phyloP scores from a whole-genome alignment of 73 alveolate genomes.

The Symbiodinium natans region DNA sequence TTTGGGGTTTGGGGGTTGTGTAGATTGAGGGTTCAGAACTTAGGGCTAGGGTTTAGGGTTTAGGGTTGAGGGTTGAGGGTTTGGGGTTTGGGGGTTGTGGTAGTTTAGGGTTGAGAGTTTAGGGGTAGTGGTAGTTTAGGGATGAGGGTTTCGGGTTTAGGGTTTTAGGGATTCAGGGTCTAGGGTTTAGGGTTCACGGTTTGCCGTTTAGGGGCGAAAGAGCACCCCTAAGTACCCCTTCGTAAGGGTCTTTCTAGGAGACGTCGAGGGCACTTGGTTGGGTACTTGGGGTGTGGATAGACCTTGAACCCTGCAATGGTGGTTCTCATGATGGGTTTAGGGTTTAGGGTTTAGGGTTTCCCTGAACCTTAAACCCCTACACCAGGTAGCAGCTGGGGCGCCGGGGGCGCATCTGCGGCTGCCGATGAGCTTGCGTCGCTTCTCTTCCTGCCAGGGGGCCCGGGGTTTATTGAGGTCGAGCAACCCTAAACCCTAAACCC shows the following conservation, averaged over 20 bases:
- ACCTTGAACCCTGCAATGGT: background rate
- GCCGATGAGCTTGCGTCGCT: constrained; percentile 71
- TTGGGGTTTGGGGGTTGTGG: background rate
- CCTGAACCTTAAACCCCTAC: background rate
- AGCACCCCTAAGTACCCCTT: too few relatives aligned
- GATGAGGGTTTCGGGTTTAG: background rate
- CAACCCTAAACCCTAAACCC: too few relatives aligned
- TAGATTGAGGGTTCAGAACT: too few relatives aligned
- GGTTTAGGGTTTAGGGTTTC: too few relatives aligned
- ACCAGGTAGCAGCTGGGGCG: constrained; percentile 91
- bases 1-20: background rate
- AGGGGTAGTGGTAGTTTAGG: too few relatives aligned
- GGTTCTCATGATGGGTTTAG: too few relatives aligned
- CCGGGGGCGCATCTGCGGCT: constrained; percentile 82
- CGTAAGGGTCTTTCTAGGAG: too few relatives aligned
- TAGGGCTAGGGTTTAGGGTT: background rate
- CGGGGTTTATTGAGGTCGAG: background rate
- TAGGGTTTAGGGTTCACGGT: background rate
- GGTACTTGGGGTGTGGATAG: background rate
- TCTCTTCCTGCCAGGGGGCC: constrained; percentile 41
- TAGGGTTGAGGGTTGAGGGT: background rate
- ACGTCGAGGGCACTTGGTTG: too few relatives aligned
- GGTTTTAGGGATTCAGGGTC: background rate
- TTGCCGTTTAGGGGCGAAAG: background rate
- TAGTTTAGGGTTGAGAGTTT: background rate